Conservation (phyloP, 129 eudicot species). For the Oenanthe sinensis region DNA sequence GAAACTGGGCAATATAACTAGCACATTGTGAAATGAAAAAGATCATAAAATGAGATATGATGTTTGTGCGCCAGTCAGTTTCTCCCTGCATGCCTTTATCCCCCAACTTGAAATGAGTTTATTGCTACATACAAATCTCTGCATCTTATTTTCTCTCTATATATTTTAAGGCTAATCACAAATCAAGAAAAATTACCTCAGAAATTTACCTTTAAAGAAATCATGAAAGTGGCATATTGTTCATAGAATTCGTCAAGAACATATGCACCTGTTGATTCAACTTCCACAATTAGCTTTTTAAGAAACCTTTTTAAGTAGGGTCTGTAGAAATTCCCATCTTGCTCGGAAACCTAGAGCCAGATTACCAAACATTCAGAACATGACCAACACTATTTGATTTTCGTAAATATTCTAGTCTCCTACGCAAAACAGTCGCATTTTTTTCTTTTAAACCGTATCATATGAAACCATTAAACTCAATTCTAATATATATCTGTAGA, state of each 20-base stretch:
- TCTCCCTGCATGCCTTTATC: not conserved
- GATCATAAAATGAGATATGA: not conserved
- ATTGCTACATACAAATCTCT: not conserved
- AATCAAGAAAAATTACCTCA: not conserved
- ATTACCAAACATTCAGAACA: constrained; percentile 2
- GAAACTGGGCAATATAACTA: not conserved
- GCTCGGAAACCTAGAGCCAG: constrained; percentile 10
- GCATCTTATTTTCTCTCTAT: not conserved
- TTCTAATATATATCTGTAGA: not conserved
- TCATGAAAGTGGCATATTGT: constrained; percentile 44
- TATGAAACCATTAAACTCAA: not conserved
- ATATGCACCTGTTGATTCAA: constrained; percentile 50
- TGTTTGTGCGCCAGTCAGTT: not conserved
- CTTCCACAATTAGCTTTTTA: constrained; percentile 67
- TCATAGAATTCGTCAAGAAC: constrained; percentile 78
- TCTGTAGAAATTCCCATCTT: constrained; percentile 49
- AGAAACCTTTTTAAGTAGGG: constrained; percentile 58
- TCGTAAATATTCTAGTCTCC: not conserved
- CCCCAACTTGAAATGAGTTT: not conserved
- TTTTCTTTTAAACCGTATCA: not conserved
- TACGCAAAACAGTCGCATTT: not conserved
- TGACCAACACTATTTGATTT: not conserved
- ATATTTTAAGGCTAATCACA: not conserved
- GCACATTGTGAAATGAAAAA: not conserved
- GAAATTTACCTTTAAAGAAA: constrained; percentile 47